Base-by-base conservation (phyloP, 169 alveolate species). In the Neospora caninum region DNA sequence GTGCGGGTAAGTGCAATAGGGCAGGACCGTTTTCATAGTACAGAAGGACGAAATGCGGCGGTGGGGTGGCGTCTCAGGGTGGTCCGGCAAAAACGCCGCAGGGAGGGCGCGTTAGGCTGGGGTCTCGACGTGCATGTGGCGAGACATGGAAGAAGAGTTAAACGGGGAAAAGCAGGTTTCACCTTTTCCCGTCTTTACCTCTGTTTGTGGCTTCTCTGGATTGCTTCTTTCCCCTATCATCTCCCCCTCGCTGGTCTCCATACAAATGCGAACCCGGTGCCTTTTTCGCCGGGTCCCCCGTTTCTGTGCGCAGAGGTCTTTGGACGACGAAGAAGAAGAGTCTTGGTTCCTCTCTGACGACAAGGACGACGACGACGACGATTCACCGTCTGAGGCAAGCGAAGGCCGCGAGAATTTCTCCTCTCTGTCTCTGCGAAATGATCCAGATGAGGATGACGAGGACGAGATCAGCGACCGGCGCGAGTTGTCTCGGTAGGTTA, bases 281-380 rank as follows among this genome's bases (percentile, higher is more conserved):
- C 13, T 49, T 49, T 49, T 13, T 4, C 58, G 13, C 13, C 58
- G 13, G 4, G 58, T 49, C 58, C 22, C 9, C 34, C 13, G 27
- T 25, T 38, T 80, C 88, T 41, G 69, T 82, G 1, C 64, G 29
- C 41, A 82, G 89, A 36, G 89, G 64, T 82, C 89, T 4, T 16
- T 82, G 34, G 89, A 82, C 1, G 89, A 82, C 67, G 89, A 82
- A 41, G 89, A 82, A 27, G 89, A 82, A 25, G 89, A 82, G 69
- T 82, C 67, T 13, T 82, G 89, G 89, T 29, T 82, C 36, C 89
- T 82, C 34, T 22, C 69, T 20, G 89, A 82, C 67, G 89, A 82
- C 41, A 22, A 41, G 31, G 89, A 82, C 6, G 89, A 82, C 53
- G 89, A 82, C 0, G 64, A 82, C 38, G 89, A 82, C 36, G 89